A percentile compares a stretch with the other conserved stretches of the same genome.
Conservation (phyloP, 2,329 filamentous ascomycete species). For the Diplodia seriata region DNA sequence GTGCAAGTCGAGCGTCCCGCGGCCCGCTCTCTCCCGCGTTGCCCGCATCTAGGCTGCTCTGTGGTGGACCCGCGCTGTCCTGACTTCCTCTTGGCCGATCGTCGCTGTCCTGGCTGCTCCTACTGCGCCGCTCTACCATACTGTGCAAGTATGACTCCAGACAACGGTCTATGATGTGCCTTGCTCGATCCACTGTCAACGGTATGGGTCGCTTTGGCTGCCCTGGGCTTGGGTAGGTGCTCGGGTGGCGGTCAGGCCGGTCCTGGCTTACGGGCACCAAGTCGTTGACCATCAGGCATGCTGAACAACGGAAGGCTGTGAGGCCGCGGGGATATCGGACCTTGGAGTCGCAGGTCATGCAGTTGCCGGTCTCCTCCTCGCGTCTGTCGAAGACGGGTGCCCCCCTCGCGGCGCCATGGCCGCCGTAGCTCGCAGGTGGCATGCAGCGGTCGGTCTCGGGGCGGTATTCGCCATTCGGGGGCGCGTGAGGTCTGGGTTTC, state of each 20-base stretch:
- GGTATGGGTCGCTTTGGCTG: conserved; percentile 40
- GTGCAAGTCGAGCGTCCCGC: conserved; percentile 13
- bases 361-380: conserved; percentile 69
- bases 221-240: conserved; percentile 33
- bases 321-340: conserved; percentile 80
- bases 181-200: conserved; percentile 68
- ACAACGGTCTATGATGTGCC: conserved; percentile 63
- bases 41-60: background rate
- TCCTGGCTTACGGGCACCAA: conserved; percentile 57
- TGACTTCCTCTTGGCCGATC: conserved; percentile 17
- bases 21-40: background rate
- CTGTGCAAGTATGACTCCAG: conserved; percentile 57
- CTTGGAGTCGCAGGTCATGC: conserved; percentile 83
- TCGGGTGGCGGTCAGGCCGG: conserved; percentile 2
- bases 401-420: conserved; percentile 35
- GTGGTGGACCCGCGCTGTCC: background rate
- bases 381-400: conserved; percentile 49
- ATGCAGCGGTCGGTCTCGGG: conserved; percentile 17
- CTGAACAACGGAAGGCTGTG: conserved; percentile 79
- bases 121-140: conserved; percentile 13
- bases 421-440: background rate
- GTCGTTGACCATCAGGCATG: conserved; percentile 86
- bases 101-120: conserved; percentile 27
- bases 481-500: conserved; percentile 56
- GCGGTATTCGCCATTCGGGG: conserved; percentile 34